Base-by-base conservation (phyloP, 169 alveolate genomes). In the Cryptosporidium canis region DNA sequence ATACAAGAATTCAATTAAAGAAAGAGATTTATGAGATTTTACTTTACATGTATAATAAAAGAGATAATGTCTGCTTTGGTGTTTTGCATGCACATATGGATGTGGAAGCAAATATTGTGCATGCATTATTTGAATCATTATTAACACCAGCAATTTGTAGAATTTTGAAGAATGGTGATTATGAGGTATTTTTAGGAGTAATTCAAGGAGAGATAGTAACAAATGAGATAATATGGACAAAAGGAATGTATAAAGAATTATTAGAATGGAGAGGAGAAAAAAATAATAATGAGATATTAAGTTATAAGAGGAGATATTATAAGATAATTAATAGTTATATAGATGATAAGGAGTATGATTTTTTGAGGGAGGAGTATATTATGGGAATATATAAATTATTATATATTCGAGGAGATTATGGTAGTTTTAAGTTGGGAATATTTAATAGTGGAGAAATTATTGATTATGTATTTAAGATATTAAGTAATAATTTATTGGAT, bases 221-320 rank as follows among this genome's bases (percentile, higher is more conserved):
- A 58, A 14, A n/a, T 61, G 16, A 56, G 27, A 58, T 77, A 77
- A 77, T 77, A 58, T 77, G 85, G 85, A 77, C 85, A 77, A 61
- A 9, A 33, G 63, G 66, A 31, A 77, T 77, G 85, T 61, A 56
- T 41, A n/a, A 24, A 18, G 33, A 77, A 21, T 77, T 77, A 61
- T 55, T 43, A 43, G 47, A 77, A 58, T 77, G 77, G 77, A 55
- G 71, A 41, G 11, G 6, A 24, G 43, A 77, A 53, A 44, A 77
- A 61, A 6, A 21, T 12, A 14, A 56, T 14, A 21, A 27, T 31
- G n/a, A 37, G 35, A 33, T 39, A 6, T 14, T 58, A 14, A 47
- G 29, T 77, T 58, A 39, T 61, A 61, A 31, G 58, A 63, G 41
- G 58, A 58, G 70, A 45, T 58, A 77, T 77, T 58, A 58, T 77